Evolutionary conservation across 345 rosid species (phyloP).

Genomic region (Bretschneidera sinensis): DNA sequence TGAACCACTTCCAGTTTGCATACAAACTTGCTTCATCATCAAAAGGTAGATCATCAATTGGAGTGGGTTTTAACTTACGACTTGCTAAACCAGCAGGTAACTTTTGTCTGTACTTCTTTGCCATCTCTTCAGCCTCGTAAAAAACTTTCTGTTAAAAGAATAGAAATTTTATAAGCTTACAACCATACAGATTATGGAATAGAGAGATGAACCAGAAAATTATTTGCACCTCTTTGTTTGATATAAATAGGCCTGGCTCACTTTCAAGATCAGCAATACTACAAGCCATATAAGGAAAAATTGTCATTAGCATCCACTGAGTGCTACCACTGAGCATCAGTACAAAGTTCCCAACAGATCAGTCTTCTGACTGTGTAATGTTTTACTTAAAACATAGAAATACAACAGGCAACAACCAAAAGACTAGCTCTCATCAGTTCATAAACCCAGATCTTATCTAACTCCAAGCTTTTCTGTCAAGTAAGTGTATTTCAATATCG

Average conservation of each 20-base stretch:
- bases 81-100: conserved; percentile 27
- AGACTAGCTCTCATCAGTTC: not conserved
- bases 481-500: too few relatives aligned
- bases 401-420: not conserved
- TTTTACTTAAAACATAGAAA: too few relatives aligned
- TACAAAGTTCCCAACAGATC: not conserved
- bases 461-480: too few relatives aligned
- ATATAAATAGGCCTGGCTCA: conserved; percentile 73
- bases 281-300: conserved; percentile 23
- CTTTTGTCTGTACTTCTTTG: conserved; percentile 63
- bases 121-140: conserved; percentile 86
- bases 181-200: not conserved
- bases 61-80: conserved; percentile 26
- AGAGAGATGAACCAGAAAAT: not conserved
- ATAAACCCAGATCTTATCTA: too few relatives aligned
- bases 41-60: conserved; percentile 31
- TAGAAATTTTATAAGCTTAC: conserved; percentile 4
- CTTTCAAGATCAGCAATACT: conserved; percentile 88
- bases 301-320: not conserved
- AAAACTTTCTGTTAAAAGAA: conserved; percentile 53
- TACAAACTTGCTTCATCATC: conserved; percentile 49
- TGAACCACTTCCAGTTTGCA: conserved; percentile 95
- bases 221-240: conserved; percentile 61
- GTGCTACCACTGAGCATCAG: not conserved
- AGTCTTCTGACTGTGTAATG: not conserved